Evolutionary conservation across 2,329 filamentous ascomycete species (phyloP).

Genomic region (Pestalotiopsis sp.): DNA sequence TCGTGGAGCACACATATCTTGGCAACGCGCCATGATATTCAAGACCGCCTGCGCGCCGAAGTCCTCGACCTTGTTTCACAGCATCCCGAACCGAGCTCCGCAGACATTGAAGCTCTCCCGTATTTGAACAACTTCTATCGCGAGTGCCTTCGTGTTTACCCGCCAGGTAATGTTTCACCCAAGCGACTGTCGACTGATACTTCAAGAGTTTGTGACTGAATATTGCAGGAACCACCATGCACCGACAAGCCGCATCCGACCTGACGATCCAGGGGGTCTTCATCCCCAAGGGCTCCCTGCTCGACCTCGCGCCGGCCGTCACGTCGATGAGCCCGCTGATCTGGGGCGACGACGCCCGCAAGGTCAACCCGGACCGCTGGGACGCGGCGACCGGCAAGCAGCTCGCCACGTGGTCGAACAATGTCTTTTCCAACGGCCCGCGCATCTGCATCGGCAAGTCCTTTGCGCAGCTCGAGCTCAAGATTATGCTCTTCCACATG

Average conservation of each 20-base stretch:
- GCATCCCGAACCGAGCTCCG: conserved; percentile 24
- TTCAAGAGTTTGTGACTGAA: too few relatives aligned
- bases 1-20: conserved; percentile 37
- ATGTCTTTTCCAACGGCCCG: conserved; percentile 31
- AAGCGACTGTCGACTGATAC: too few relatives aligned
- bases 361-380: conserved; percentile 29
- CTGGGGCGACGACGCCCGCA: conserved; percentile 26
- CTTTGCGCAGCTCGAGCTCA: conserved; percentile 27
- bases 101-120: conserved; percentile 30
- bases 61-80: conserved; percentile 23
- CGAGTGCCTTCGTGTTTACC: conserved; percentile 37
- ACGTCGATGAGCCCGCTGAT: conserved; percentile 20
- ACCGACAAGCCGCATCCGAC: conserved; percentile 23
- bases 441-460: conserved; percentile 29
- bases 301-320: conserved; percentile 25
- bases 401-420: conserved; percentile 33
- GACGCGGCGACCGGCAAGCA: conserved; percentile 18
- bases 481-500: conserved; percentile 25
- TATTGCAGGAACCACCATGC: conserved; percentile 21
- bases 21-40: conserved; percentile 32
- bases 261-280: conserved; percentile 25
- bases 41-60: conserved; percentile 35
- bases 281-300: conserved; percentile 28
- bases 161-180: conserved; percentile 33
- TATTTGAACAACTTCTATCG: conserved; percentile 39